Evolutionary conservation across 768 basidiomycete genomes (phyloP).

Genomic region (Termitomyces sp.): DNA sequence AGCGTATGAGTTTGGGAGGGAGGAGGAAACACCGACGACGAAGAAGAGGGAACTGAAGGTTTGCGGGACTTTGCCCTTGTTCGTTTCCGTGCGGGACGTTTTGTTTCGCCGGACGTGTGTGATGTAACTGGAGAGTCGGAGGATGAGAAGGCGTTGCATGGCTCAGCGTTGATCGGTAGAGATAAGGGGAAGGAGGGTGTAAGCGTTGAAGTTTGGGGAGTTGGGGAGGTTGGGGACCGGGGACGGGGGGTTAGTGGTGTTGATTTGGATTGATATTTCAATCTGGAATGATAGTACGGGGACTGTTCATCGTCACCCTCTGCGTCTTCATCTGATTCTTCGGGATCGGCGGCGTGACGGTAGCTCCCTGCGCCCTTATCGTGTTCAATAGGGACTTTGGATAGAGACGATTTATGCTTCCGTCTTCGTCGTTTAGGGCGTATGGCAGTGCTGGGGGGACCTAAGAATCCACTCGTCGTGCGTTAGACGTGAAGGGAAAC

Average conservation of each 20-base stretch:
- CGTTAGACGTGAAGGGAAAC: background rate
- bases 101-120: background rate
- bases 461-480: constrained; percentile 20
- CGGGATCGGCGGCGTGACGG: background rate
- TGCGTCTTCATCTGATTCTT: background rate
- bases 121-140: constrained; percentile 2
- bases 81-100: background rate
- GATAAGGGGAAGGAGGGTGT: constrained; percentile 5
- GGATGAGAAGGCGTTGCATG: background rate
- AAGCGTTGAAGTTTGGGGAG: background rate
- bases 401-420: background rate
- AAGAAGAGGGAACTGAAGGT: background rate
- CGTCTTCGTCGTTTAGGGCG: constrained; percentile 32
- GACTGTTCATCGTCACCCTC: constrained; percentile 4
- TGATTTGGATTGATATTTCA: constrained; percentile 12
- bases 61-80: background rate
- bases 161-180: constrained; percentile 23
- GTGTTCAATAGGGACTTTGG: background rate
- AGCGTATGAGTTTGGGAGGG: background rate
- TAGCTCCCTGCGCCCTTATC: background rate
- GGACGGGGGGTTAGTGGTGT: constrained; percentile 11
- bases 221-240: background rate
- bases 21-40: background rate
- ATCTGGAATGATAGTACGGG: constrained; percentile 5
- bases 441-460: constrained; percentile 13